Percentiles rank a stretch among this genome's conserved stretches.
These are phyloP conservation scores for Zhuliangozyma blackwelliae DNA, from an alignment of 1,139 yeast genomes.

Conservation along the genomic window DNA sequence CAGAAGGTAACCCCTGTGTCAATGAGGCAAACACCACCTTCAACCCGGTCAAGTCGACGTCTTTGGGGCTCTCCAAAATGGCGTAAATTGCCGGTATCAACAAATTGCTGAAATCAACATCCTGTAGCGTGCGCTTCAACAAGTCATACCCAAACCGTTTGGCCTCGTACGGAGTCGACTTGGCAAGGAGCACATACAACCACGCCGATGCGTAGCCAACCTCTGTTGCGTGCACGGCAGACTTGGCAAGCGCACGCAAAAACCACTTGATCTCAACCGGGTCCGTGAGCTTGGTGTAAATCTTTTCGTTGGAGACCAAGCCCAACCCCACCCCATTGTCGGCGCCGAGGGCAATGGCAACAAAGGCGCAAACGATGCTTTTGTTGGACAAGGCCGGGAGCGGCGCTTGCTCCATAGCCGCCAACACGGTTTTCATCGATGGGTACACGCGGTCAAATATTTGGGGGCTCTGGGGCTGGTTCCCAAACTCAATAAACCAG, in stretches of 20 bases:
- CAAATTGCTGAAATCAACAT: constrained; percentile 9
- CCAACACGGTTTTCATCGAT: constrained; percentile 21
- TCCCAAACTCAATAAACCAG: constrained; percentile 62
- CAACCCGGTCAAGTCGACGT: constrained; percentile 22
- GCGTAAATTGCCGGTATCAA: constrained; percentile 14
- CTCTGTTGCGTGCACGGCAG: no score
- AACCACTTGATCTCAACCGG: constrained; percentile 51
- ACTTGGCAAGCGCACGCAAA: constrained; percentile 32
- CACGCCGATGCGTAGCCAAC: constrained; percentile 28
- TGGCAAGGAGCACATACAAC: constrained; percentile 39
- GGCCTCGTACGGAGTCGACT: constrained; percentile 27
- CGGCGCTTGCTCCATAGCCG: constrained; percentile 45
- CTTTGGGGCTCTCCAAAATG: constrained; percentile 11
- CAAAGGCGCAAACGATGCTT: constrained; percentile 47
- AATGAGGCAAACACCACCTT: constrained; percentile 39
- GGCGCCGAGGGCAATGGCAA: constrained; percentile 13
- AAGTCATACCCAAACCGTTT: constrained; percentile 27
- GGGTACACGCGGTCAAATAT: no score
- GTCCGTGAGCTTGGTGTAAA: constrained; percentile 45
- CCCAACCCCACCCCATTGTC: background rate
- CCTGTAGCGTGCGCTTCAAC: constrained; percentile 24
- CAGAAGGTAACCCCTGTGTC: constrained; percentile 24
- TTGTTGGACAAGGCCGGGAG: constrained; percentile 46
- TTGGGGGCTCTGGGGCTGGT: constrained; percentile 6
- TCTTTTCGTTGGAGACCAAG: constrained; percentile 40